These are phyloP conservation scores for slime mould (Dictyostelium discoideum) DNA, from an alignment of 78 protist species.

Conservation along the genomic window dicty_2.7 NC_007089.4:2099001-2099500, in stretches of 20 bases:
- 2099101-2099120: constrained; percentile 61
- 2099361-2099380: constrained; percentile 52
- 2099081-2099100: constrained; percentile 49
- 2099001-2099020: constrained; percentile 78
- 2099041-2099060: constrained; percentile 21
- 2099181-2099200: constrained; percentile 78
- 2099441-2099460: constrained; percentile 44
- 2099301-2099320: constrained; percentile 71
- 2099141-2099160: constrained; percentile 83
- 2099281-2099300: constrained; percentile 49
- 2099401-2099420: constrained; percentile 68
- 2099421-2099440: constrained; percentile 52
- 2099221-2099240: constrained; percentile 74
- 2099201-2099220: constrained; percentile 82
- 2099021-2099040: constrained; percentile 60
- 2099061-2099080: constrained; percentile 85
- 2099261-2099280: constrained; percentile 55
- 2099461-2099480: not conserved
- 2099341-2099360: constrained; percentile 51
- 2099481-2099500: not conserved
- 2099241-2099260: constrained; percentile 74
- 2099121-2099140: constrained; percentile 76
- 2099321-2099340: not conserved
- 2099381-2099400: constrained; percentile 78
- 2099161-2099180: constrained; percentile 73